Evolutionary conservation across 1,284 basidiomycete genomes (phyloP), one percentile per base, ranked within the genome.

Genomic region (Amylostereum areolatum): DNA sequence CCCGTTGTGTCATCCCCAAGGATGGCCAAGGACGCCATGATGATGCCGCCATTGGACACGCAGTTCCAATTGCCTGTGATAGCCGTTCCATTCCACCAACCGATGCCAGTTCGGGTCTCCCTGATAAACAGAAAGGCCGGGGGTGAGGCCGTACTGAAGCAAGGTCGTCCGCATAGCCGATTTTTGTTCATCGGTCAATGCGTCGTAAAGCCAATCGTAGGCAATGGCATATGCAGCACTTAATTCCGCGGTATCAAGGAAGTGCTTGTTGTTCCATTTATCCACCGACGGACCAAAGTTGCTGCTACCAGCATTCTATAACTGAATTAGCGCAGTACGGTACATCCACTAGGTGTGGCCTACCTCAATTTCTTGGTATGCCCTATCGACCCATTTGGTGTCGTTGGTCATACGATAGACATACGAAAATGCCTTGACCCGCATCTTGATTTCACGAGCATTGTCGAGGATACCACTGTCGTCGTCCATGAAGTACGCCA

Each of bases 61-160:
- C 96, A 98, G 69, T 98, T 98, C 95, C 95, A 98, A 74, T 98
- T 98, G 40, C 96, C 87, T 34, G 69, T 70, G 34, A 72, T 80
- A 54, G 74, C 74, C 40, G 60, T 64, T 44, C 49, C 73, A 47
- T 61, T 63, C 83, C 81, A 84, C 85, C 87, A 85, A 48, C 83
- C 75, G 45, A 66, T 68, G 40, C 64, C 55, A n/a, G 45, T 67
- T 67, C 50, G 71, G 66, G 45, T 69, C 58, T 49, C 69, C 66
- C 35, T 68, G 72, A 57, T 78, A 80, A 1, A 79, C 80, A 36
- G 57, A 58, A 35, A 80, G 51, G 58, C 89, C 92, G 43, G 73
- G 80, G 49, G 68, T 66, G 24, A 97, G 78, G 58, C 93, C 97
- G 57, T 89, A 85, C 53, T 76, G 72, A 68, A 93, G 76, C 67